Conservation (phyloP, 345 rosid species). For the Hibiscus tridactylites region DNA sequence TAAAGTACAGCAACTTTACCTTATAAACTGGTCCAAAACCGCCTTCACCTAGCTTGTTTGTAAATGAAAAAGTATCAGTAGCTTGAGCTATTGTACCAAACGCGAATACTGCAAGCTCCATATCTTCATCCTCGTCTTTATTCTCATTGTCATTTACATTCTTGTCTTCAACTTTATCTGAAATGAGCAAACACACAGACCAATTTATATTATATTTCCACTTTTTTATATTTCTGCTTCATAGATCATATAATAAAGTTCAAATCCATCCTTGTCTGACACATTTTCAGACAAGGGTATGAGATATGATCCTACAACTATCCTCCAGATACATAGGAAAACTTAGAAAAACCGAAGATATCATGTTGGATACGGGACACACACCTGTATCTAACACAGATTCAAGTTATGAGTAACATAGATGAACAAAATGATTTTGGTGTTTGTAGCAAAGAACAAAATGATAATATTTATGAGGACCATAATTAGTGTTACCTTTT, state of each 20-base stretch:
- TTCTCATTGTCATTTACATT: not conserved
- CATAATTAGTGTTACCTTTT: not conserved
- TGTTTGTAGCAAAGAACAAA: not conserved
- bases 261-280: not conserved
- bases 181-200: not conserved
- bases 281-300: not conserved
- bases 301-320: not conserved
- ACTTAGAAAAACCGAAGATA: too few species aligned
- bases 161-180: not conserved
- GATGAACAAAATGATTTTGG: not conserved
- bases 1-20: constrained; percentile 21
- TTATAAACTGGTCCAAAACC: constrained; percentile 59
- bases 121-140: not conserved
- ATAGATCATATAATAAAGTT: too few species aligned
- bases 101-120: constrained; percentile 20
- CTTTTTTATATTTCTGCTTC: not conserved
- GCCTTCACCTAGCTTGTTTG: constrained; percentile 47
- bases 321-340: too few species aligned
- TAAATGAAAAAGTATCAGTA: constrained; percentile 28
- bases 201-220: not conserved
- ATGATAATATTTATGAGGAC: not conserved
- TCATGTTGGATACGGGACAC: too few species aligned
- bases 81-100: constrained; percentile 19
- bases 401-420: not conserved
- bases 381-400: not conserved